These are phyloP conservation scores for Silene coronaria DNA, from an alignment of 179 eudicot species.

Conservation along the genomic window DNA sequence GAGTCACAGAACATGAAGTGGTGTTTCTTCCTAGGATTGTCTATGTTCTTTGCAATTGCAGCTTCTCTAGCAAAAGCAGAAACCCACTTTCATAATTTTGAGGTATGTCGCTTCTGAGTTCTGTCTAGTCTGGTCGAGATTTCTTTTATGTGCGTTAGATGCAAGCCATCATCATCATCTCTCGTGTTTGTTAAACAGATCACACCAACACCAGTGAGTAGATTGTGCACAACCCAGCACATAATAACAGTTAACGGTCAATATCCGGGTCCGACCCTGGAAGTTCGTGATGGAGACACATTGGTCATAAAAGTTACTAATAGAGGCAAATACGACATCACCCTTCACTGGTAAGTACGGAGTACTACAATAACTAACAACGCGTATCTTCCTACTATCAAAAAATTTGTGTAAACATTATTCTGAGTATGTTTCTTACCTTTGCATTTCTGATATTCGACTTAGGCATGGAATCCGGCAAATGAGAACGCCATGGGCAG, in stretches of 20 bases:
- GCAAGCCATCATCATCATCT: background rate
- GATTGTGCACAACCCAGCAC: conserved; percentile 37
- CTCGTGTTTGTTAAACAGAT: conserved; percentile 25
- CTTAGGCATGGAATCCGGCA: conserved; percentile 43
- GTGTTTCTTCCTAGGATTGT: conserved; percentile 27
- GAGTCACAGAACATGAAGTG: conserved; percentile 20
- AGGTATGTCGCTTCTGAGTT: conserved; percentile 31
- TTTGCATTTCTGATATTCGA: background rate
- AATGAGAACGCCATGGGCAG: conserved; percentile 49
- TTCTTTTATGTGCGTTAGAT: background rate
- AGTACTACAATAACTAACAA: background rate
- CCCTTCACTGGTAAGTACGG: conserved; percentile 39
- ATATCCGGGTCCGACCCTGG: conserved; percentile 39
- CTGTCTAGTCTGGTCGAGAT: background rate
- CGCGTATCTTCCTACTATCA: background rate
- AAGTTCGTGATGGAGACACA: conserved; percentile 37
- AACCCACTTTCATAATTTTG: conserved; percentile 49
- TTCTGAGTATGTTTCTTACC: background rate
- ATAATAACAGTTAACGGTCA: conserved; percentile 46
- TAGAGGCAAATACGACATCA: conserved; percentile 39
- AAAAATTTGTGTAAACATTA: background rate
- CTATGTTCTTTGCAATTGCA: conserved; percentile 23
- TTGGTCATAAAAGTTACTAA: conserved; percentile 39
- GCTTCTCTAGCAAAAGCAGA: conserved; percentile 39
- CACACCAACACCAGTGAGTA: conserved; percentile 34